Conservation (phyloP, 2,329 filamentous ascomycete species). For the Fusarium setosum region DNA sequence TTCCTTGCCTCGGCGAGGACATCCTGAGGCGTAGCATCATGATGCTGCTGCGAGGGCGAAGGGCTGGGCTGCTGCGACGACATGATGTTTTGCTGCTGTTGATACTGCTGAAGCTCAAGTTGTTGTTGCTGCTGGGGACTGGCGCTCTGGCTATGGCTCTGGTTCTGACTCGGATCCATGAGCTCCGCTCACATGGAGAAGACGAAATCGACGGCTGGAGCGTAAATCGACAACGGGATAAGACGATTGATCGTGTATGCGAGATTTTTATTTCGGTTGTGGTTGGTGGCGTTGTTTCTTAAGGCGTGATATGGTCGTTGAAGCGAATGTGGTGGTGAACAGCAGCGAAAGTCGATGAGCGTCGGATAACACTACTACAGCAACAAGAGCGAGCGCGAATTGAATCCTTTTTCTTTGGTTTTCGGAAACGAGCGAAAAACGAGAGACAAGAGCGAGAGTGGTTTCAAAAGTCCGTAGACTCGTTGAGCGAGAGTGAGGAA, state of each 20-base stretch:
- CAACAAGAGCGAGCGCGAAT: slow-evolving; percentile 23
- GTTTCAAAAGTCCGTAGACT: slow-evolving; percentile 27
- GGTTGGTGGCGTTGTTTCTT: background rate
- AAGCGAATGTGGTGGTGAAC: slow-evolving; percentile 33
- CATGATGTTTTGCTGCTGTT: slow-evolving; percentile 36
- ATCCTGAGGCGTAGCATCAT: slow-evolving; percentile 54
- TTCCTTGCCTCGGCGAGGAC: slow-evolving; percentile 58
- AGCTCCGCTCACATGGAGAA: slow-evolving; percentile 36
- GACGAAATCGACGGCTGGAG: slow-evolving; percentile 41
- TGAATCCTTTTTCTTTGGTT: slow-evolving; percentile 2
- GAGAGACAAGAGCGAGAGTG: slow-evolving; percentile 36
- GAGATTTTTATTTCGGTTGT: background rate
- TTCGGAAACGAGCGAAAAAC: slow-evolving; percentile 26
- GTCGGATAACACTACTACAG: no score
- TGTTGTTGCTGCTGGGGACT: slow-evolving; percentile 42
- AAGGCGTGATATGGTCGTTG: slow-evolving; percentile 13
- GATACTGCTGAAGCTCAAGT: slow-evolving; percentile 30
- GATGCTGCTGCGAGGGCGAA: slow-evolving; percentile 39
- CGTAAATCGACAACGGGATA: slow-evolving; percentile 21
- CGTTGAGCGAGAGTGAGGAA: slow-evolving; percentile 31
- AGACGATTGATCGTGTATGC: background rate
- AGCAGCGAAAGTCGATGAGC: slow-evolving; percentile 25
- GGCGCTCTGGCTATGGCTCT: slow-evolving; percentile 35
- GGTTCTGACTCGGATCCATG: slow-evolving; percentile 48
- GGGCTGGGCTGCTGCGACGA: slow-evolving; percentile 42